Evolutionary conservation across 202 grass and related monocot genomes (phyloP).

Genomic region (Setaria viridis): DNA sequence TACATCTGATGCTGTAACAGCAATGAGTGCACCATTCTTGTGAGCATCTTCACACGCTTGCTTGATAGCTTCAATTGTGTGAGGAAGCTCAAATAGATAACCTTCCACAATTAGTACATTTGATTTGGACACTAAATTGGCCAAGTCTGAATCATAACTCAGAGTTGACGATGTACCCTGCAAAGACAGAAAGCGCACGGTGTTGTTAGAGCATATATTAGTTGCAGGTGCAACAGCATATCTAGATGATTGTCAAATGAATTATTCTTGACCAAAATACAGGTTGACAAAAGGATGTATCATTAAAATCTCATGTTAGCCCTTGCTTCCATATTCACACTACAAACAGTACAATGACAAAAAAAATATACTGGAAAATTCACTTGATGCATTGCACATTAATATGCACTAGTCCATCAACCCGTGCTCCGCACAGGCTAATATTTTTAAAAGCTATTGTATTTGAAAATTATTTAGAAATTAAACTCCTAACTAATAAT

Average conservation of each 20-base stretch:
- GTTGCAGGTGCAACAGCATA: neutral
- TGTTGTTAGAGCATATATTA: constrained; percentile 16
- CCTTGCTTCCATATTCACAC: constrained; percentile 8
- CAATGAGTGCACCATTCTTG: constrained; percentile 80
- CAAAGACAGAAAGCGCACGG: constrained; percentile 42
- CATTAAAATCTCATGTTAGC: neutral
- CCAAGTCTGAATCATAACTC: constrained; percentile 82
- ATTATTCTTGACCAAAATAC: neutral
- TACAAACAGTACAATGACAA: neutral
- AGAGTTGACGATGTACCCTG: constrained; percentile 93
- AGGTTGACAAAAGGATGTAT: neutral
- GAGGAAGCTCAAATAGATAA: constrained; percentile 85
- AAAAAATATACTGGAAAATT: neutral
- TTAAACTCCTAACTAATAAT: no score
- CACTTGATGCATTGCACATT: neutral
- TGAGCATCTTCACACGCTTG: constrained; percentile 88
- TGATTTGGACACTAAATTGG: constrained; percentile 76
- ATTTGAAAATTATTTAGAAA: no score
- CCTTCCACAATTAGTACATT: constrained; percentile 89
- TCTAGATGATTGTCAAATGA: neutral
- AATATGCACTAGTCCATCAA: neutral
- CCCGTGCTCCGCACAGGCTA: no score
- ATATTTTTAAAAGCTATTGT: no score
- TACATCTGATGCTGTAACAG: constrained; percentile 91
- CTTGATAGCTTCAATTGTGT: constrained; percentile 92